Base-by-base conservation (phyloP, 495 filamentous ascomycete genomes). In the Chaetomium fimeti region DNA sequence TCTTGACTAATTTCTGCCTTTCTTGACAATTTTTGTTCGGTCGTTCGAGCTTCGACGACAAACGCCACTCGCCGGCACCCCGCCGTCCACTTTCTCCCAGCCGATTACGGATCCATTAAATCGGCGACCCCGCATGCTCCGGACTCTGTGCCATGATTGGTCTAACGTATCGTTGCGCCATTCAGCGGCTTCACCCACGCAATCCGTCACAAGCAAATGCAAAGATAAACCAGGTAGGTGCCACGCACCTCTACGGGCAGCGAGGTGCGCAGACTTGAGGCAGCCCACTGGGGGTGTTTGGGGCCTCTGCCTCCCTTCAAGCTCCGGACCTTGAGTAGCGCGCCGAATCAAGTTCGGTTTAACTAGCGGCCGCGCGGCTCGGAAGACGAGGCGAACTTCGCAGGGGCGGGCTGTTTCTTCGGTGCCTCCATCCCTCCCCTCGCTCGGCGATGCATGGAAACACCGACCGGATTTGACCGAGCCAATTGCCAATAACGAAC, bases 31-130 rank as follows among this genome's bases (percentile, higher is more conserved):
- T 38, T 43, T 49, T 24, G 28, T 54, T 45, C 27, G 57, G 16
- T 2, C 15, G 11, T 61, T 43, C 28, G 1, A 4, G 13, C 9
- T 28, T 45, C 13, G 16, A 45, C 43, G 36, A 61, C 51, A n/a
- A 20, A 47, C 51, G 57, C 53, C 53, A 49, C 52, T 43, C 42
- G 42, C 42, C 2, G 11, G 3, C 43, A 36, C 65, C 65, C 65
- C 65, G 61, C 65, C 48, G 60, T 63, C 40, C 13, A 48, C 28
- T 13, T 29, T 27, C 16, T 36, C 32, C 36, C 25, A 24, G 54
- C 64, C 65, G 65, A 63, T 66, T 49, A 54, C 65, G 60, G 65
- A 62, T 59, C 32, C 32, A 36, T 36, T 36, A 5, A 5, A 36
- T 36, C 32, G 32, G 32, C n/a, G 49, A 62, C 59, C 64, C 64